Conservation (phyloP, 768 basidiomycete species). For the Psilocybe tampanensis region DNA sequence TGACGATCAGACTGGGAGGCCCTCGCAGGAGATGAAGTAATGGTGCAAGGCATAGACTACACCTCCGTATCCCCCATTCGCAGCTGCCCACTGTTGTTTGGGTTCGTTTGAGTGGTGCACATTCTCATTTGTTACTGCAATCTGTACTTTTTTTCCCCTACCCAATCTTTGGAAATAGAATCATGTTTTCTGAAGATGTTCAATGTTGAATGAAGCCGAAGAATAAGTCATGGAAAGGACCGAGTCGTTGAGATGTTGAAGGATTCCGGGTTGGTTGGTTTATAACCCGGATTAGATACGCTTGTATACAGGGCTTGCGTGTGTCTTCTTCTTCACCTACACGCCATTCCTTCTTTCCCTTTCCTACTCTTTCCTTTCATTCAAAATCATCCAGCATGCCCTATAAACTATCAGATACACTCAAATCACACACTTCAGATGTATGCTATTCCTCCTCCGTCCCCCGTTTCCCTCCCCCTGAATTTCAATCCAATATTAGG, state of each 20-base stretch:
- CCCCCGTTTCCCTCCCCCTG: neutral
- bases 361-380: neutral
- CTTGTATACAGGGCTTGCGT: conserved; percentile 14
- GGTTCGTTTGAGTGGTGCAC: conserved; percentile 89
- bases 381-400: conserved; percentile 23
- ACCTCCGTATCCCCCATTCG: conserved; percentile 87
- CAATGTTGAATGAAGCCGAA: no score
- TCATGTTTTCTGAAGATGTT: neutral
- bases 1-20: conserved; percentile 50
- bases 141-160: neutral
- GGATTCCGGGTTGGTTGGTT: conserved; percentile 18
- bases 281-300: conserved; percentile 30
- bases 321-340: conserved; percentile 15
- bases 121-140: conserved; percentile 33
- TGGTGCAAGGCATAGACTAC: conserved; percentile 86
- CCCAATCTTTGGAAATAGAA: neutral
- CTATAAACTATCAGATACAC: conserved; percentile 34
- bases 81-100: conserved; percentile 55
- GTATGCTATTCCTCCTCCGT: conserved; percentile 16
- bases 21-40: conserved; percentile 91
- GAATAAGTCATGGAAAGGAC: conserved; percentile 7
- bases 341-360: conserved; percentile 2
- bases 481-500: conserved; percentile 47
- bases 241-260: conserved; percentile 8
- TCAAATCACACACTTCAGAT: conserved; percentile 33